These are phyloP conservation scores for Candida stauntonica DNA, from an alignment of 805 yeast genomes.

Conservation along the genomic window DNA sequence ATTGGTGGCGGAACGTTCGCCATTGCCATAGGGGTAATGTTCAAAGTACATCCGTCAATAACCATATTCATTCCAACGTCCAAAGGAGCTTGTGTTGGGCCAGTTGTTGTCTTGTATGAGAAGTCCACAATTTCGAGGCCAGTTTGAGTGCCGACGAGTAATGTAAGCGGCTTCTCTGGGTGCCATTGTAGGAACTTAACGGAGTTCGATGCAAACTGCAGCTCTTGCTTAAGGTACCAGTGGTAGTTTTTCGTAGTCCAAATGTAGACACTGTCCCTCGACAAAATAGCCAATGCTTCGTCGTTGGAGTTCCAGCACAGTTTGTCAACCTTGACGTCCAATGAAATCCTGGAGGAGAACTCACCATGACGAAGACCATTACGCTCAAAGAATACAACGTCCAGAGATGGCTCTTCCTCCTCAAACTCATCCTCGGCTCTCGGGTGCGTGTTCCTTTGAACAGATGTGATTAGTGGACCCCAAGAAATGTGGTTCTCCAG, in stretches of 20 bases:
- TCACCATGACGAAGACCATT: slow-evolving; percentile 92
- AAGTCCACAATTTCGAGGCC: slow-evolving; percentile 63
- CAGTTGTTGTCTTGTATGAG: slow-evolving; percentile 56
- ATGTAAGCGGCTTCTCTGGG: slow-evolving; percentile 78
- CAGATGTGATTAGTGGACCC: slow-evolving; percentile 85
- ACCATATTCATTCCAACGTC: slow-evolving; percentile 81
- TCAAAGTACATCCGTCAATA: slow-evolving; percentile 66
- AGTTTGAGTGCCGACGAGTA: slow-evolving; percentile 56
- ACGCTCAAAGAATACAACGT: slow-evolving; percentile 79
- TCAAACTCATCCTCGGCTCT: slow-evolving; percentile 34
- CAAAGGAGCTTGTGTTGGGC: slow-evolving; percentile 62
- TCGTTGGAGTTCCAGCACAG: slow-evolving; percentile 80
- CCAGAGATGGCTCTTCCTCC: slow-evolving; percentile 35
- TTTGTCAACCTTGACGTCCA: slow-evolving; percentile 43
- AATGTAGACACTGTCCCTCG: slow-evolving; percentile 61
- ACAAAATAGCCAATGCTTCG: slow-evolving; percentile 69
- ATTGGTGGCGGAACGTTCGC: slow-evolving; percentile 97
- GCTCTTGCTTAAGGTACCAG: slow-evolving; percentile 90
- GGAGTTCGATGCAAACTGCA: slow-evolving; percentile 30
- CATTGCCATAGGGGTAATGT: slow-evolving; percentile 74
- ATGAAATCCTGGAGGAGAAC: slow-evolving; percentile 61
- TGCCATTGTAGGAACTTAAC: slow-evolving; percentile 65
- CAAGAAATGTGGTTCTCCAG: slow-evolving; percentile 72
- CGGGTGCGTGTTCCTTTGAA: slow-evolving; percentile 51
- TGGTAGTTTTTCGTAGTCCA: slow-evolving; percentile 94